These are phyloP conservation scores for Hordeum vulgare DNA, from an alignment of 176 grass and related monocot species.

Conservation along the genomic window MorexV3_pseudomolecules_assembly NC_058521.1:142430020-142430519, in stretches of 20 bases:
- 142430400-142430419: conserved; percentile 98
- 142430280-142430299: not conserved
- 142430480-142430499: conserved; percentile 63
- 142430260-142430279: conserved; percentile 17
- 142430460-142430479: conserved; percentile 90
- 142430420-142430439: conserved; percentile 99
- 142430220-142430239: not conserved
- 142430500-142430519: conserved; percentile 33
- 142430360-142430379: conserved; percentile 27
- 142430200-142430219: not conserved
- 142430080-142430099: not conserved
- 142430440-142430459: conserved; percentile 97
- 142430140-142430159: not conserved
- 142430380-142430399: conserved; percentile 95
- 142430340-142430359: conserved; percentile 10
- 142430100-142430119: not conserved
- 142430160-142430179: not conserved
- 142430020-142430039: not conserved
- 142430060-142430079: not conserved
- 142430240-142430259: not conserved
- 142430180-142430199: not conserved
- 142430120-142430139: not conserved
- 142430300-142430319: not conserved
- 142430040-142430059: not conserved
- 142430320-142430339: not conserved